Evolutionary conservation across 768 basidiomycete species (phyloP), one percentile per base, ranked within the genome.

Genomic region (Termitomyces heimii): DNA sequence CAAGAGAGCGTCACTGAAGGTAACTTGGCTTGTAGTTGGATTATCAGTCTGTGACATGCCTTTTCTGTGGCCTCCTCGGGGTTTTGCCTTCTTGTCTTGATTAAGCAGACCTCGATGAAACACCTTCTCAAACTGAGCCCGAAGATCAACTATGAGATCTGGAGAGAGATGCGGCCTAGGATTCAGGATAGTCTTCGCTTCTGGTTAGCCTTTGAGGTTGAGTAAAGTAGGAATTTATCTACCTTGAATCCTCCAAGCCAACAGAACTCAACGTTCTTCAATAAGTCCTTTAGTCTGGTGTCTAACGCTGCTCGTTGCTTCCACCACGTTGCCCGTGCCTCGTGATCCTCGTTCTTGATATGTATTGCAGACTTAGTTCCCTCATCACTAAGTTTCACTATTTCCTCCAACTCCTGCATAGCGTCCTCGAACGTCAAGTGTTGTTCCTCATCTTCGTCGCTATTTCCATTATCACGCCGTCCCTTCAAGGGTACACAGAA

Each of bases 191-290:
- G 86, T 85, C 89, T 52, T 89, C 55, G 39, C 49, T 43, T 56
- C 34, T 55, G 39, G 53, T 31, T 45, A 28, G 54, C 9, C 43
- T 16, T 58, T 51, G 26, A 26, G 7, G 5, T 14, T 31, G 50
- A 31, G 34, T 9, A 29, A 32, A 42, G 8, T 13, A 43, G 34
- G 16, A 56, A 9, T 55, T 22, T 3, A 64, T 77, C 34, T 50
- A 94, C 95, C 85, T 98, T 98, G 82, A 97, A 98, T 22, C 89
- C 94, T 1, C 97, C 96, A 3, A 99, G 77, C 97, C 97, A 98
- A 66, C 90, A 94, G 63, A 91, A 94, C 68, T 98, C 97, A 44
- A 99, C 86, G 61, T 87, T 92, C 61, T 84, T 83, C 34, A 97
- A 68, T 6, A 99, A 70, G 31, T 83, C 82, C 56, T 82, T 76